phyloP scores from a whole-genome alignment of 345 rosid genomes.

The Noccaea bulbosa region DNA sequence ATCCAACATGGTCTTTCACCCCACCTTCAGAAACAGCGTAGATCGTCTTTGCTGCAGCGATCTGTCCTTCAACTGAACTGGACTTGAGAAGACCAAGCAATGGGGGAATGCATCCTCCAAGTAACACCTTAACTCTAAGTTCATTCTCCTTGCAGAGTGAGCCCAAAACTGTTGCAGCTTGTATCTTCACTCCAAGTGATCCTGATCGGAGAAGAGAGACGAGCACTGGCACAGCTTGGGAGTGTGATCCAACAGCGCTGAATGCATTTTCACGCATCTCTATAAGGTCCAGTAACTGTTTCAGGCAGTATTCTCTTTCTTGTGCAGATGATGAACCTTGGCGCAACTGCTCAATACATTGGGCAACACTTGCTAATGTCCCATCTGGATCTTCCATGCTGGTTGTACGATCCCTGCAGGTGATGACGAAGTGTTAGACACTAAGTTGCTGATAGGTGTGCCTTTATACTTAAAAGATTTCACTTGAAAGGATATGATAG shows the following conservation, averaged over 20 bases:
- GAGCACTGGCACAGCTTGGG: slow-evolving; percentile 99
- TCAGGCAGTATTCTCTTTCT: slow-evolving; percentile 87
- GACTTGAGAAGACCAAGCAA: slow-evolving; percentile 98
- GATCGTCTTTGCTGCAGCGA: slow-evolving; percentile 95
- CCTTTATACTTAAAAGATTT: slow-evolving; percentile 4
- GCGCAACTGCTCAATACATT: slow-evolving; percentile 96
- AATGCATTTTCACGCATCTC: slow-evolving; percentile 94
- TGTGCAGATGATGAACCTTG: slow-evolving; percentile 85
- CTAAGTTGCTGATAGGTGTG: slow-evolving; percentile 8
- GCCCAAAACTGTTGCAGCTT: slow-evolving; percentile 94
- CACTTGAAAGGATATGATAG: slow-evolving; percentile 1
- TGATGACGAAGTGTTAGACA: slow-evolving; percentile 38
- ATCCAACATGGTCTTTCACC: slow-evolving; percentile 95
- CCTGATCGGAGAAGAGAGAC: slow-evolving; percentile 99
- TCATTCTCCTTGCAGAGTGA: slow-evolving; percentile 99
- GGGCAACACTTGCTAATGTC: slow-evolving; percentile 98
- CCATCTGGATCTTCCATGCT: slow-evolving; percentile 99
- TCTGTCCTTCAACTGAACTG: slow-evolving; percentile 93
- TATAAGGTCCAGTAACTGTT: slow-evolving; percentile 90
- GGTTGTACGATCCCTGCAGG: slow-evolving; percentile 80
- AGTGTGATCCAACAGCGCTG: slow-evolving; percentile 99
- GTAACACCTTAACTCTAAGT: slow-evolving; percentile 92
- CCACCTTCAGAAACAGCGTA: slow-evolving; percentile 98
- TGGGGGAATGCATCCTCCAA: slow-evolving; percentile 99
- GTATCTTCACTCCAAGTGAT: slow-evolving; percentile 88